Evolutionary conservation across 495 filamentous ascomycete species (phyloP), one percentile per base, ranked within the genome.

Genomic region (Daldinia grandis): DNA sequence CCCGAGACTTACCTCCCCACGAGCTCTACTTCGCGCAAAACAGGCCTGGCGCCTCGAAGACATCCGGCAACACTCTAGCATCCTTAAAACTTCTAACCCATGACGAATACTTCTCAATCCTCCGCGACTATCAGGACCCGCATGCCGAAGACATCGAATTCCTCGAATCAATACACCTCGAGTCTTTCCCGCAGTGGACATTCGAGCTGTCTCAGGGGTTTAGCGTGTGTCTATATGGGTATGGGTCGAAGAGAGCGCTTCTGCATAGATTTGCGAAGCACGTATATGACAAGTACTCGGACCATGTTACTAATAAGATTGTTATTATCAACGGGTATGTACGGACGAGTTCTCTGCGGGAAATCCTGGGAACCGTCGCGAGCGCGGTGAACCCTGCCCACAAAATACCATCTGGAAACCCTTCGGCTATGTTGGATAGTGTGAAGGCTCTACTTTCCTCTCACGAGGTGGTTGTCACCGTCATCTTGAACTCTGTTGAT

Each of bases 21-120:
- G 95, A 99, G 76, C 90, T 89, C 56, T 99, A 97, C 76, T 98
- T 99, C 76, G 93, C 90, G 78, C 91, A 98, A 72, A 97, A 97
- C 77, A 89, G 92, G 35, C 88, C 92, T 15, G 93, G 92, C 19
- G 85, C 89, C 4, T 80, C 85, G 50, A 93, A 94, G 75, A 97
- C 95, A 5, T 97, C 94, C 8, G 91, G 90, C 74, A 95, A 93
- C 71, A 97, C 87, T 14, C 83, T 98, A 7, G 85, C 91, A 2
- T 90, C 92, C 42, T 81, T 95, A 24, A 79, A 87, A 5, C 82
- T 96, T 21, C 87, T 98, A 42, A 92, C 90, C 21, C 94, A 97
- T 72, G 94, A 98, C 63, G 92, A 97, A 71, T 98, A 95, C 79
- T 96, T 95, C 73, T 85, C 88, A 37, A 77, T 92, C 38, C 81